Evolutionary conservation across 495 filamentous ascomycete species (phyloP), one percentile per base, ranked within the genome.

Genomic region (Neurospora sp.): DNA sequence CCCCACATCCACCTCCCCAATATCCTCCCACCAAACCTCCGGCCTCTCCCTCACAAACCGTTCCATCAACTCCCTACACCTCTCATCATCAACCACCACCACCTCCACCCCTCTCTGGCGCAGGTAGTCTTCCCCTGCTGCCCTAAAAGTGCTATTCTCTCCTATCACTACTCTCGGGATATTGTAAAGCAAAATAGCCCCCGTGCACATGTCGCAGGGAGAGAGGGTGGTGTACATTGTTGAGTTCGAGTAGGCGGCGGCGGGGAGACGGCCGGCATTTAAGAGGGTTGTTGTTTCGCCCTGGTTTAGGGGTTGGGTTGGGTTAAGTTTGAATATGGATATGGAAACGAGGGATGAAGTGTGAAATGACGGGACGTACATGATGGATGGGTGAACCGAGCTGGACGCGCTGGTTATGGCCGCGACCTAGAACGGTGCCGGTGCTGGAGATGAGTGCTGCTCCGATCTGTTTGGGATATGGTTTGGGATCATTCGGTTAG

Each of bases 201-300:
- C 93, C 16, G 93, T 86, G 71, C 92, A 95, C 93, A 96, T 96
- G 79, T 94, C 91, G 79, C 93, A 97, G 1, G 93, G 93, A 16
- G 93, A 95, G 5, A 96, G 84, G 2, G 93, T 95, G 10, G 93
- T 96, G 82, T 93, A 96, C 91, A 96, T 94, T 5, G 93, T 96
- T 16, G 49, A 60, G 20, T 6, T 91, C 76, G 86, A 82, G 81
- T 95, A 96, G 23, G 88, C 88, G 1, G 87, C 87, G 14, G 91
- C 92, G 44, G 91, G 89, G 46, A 94, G 87, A 71, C 92, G 90
- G 46, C 93, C 93, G 0, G 92, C 90, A 80, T 91, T 91, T 73
- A 94, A 91, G 49, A 97, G 86, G 11, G 92, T 89, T 12, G 93
- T 89, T 70, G 93, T 95, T 79, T 96, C 93, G 70, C 89, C 42